Percentiles rank a stretch among this genome's conserved stretches.
These are phyloP conservation scores for Kernera saxatilis DNA, from an alignment of 345 rosid genomes.

Conservation along the genomic window DNA sequence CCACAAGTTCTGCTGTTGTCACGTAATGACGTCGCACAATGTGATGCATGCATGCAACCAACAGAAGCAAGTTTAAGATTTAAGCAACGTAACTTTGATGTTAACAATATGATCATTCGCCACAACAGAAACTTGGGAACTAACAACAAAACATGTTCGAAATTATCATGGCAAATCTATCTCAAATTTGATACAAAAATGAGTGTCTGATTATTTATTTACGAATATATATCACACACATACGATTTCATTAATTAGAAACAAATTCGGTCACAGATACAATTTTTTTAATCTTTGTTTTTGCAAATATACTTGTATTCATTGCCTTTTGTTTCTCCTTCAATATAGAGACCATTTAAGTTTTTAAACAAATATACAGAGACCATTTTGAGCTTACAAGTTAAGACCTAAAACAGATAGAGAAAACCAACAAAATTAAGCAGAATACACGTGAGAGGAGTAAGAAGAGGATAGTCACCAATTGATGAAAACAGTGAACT, in stretches of 20 bases:
- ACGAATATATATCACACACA: neutral
- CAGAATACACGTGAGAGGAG: too few species aligned
- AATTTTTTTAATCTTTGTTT: too few species aligned
- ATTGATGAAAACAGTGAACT: too few species aligned
- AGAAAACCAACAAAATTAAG: too few species aligned
- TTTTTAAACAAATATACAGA: too few species aligned
- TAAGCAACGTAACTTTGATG: neutral
- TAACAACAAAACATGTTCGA: neutral
- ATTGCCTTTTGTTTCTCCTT: too few species aligned
- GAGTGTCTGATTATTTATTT: neutral
- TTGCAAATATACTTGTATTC: too few species aligned
- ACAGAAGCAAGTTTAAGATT: neutral
- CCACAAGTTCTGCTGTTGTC: neutral
- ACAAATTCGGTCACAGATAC: neutral
- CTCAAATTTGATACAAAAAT: neutral
- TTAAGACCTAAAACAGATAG: too few species aligned
- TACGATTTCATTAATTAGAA: neutral
- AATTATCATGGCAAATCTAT: neutral
- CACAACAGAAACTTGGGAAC: neutral
- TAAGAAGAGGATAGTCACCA: too few species aligned
- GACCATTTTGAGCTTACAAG: too few species aligned
- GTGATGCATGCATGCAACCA: slow-evolving; percentile 3
- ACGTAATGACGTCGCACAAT: neutral
- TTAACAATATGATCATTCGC: neutral
- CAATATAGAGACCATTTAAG: too few species aligned